Evolutionary conservation across 202 grass and related monocot genomes (phyloP), one percentile per base, ranked within the genome.

Genomic region (Carex sylvatica): DNA sequence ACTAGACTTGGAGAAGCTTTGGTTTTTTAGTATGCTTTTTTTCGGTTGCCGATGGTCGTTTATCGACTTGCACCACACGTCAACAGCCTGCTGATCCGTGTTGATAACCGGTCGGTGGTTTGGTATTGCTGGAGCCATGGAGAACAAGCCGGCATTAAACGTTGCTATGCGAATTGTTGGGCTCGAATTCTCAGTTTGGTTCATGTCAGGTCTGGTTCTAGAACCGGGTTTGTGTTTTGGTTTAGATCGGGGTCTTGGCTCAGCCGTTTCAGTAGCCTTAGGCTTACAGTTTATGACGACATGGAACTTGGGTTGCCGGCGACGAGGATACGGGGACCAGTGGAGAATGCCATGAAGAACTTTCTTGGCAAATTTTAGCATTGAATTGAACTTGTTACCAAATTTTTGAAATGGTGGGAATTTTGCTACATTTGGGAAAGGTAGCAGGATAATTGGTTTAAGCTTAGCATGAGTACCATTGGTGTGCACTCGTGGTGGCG

Each of bases 101-200:
- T 35, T 83, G 0, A 30, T 16, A 38, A 61, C 83, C 4, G 67
- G 33, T 2, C 53, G 82, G 31, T 51, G 28, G 7, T 13, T 40
- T 0, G 51, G 22, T 28, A 28, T 70, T 0, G 80, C 96, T 0
- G 93, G 91, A 40, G 96, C 96, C 96, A 99, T 99, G 9, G 91
- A 96, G 88, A 99, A 99, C 89, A 99, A 91, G 53, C 93, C 91
- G 12, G 91, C 96, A 91, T 99, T 99, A 84, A 99, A 96, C 18
- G 96, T 93, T 74, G 93, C 96, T 61, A 99, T 84, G 28, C 96
- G 91, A 47, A 99, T 86, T 36, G 85, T 88, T 0, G 56, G 44
- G 4, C 23, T 53, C 6, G 73, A 65, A 16, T 80, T 70, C 47
- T 65, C 80, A 9, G 40, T 67, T 31, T 8, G 62, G 61, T 82